Base-by-base conservation (phyloP, 148 eudicot species). In the Vaccinium darrowii region DNA sequence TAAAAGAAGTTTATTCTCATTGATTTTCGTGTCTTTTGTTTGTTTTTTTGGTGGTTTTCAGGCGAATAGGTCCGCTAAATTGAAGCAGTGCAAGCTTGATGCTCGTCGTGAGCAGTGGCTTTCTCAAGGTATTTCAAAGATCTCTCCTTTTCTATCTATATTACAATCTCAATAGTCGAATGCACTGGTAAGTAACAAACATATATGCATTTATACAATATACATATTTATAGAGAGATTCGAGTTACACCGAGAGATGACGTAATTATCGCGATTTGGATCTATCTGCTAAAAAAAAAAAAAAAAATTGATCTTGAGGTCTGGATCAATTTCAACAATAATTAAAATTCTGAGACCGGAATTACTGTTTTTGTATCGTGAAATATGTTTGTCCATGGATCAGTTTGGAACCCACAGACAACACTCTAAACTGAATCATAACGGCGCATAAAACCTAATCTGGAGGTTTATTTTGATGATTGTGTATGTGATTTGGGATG, bases 71-170 rank as follows among this genome's bases (percentile, higher is more conserved):
- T 85, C 95, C 79, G 98, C 98, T n/a, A 94, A 95, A 88, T 84
- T 97, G 95, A 95, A 93, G 91, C 98, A 95, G 91, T 89, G 90
- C 89, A 97, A 97, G 95, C 95, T 92, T 36, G 98, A 95, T 89
- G 98, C 94, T 84, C 98, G 98, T 52, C 95, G 96, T 11, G 96
- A 92, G 86, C 98, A 97, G 94, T 97, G 93, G 94, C 96, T 97
- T 74, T 93, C 98, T 27, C 96, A 93, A 91, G 98, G 99, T 97
- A 82, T 77, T 81, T 81, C 13, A 73, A 74, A 56, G 73, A 63
- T 85, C 63, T 85, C 43, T 82, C n/a, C 15, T 14, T 60, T 8
- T 39, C 25, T n/a, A 33, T 79, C 5, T 79, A 30, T 12, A 49
- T 23, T 19, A 51, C 2, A 27, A 67, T 65, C 69, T 49, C n/a